Evolutionary conservation across 768 basidiomycete genomes (phyloP), one percentile per base, ranked within the genome.

Genomic region (Suillus alpinus): DNA sequence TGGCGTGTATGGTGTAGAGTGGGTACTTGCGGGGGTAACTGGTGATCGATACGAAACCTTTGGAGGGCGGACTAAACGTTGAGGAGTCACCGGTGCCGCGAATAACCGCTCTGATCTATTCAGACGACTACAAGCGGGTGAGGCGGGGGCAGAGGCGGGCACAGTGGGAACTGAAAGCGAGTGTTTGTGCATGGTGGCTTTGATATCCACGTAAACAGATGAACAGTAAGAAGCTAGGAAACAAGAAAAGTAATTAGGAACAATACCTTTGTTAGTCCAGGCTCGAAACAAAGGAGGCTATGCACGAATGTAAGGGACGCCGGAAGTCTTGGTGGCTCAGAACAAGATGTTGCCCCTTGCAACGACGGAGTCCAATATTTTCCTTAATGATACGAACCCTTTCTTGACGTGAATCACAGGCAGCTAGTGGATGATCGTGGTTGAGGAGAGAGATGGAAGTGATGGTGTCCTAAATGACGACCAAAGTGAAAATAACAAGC

Each of bases 1-100:
- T 34, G 88, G 87, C 4, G 87, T 88, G 72, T 87, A 88, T 8
- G 88, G 86, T 20, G 87, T 77, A 23, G 80, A 81, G 46, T 68
- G 56, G 18, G 73, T 73, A 57, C 78, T 86, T 57, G 80, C 79
- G 26, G 88, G 86, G 14, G 87, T 87, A 56, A 80, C 71, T 20
- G 88, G 87, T 63, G 87, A 87, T 72, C 78, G 81, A 74, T 73
- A 72, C 7, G 80, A 75, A 66, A 75, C 68, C 56, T 81, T 80
- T 66, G 72, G 72, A 60, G 76, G 66, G 57, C 81, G 80, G 58
- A 80, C 71, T 69, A 80, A 75, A 65, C 88, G 84, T 72, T 88
- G 88, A 47, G 88, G 88, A 37, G 88, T 90, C 53, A 85, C 81
- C 53, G 88, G 88, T 13, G 74, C 65, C 39, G 74, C 63, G 43